phyloP scores from a whole-genome alignment of 2,329 filamentous ascomycete species.

The Colletotrichum ledebouriae region DNA sequence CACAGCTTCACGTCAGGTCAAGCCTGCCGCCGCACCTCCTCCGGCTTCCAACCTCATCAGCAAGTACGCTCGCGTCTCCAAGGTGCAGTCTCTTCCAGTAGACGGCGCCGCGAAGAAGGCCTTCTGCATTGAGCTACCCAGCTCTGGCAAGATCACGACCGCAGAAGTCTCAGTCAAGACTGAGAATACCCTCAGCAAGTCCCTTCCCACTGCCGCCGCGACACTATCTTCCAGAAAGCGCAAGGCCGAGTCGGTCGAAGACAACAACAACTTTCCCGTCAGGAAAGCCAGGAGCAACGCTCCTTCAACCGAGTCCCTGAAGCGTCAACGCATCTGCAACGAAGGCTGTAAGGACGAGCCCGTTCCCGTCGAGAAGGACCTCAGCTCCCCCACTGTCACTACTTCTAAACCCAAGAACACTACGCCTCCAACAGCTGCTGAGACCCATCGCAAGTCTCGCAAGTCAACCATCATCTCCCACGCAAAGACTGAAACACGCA shows the following conservation, averaged over 20 bases:
- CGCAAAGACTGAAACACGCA: slow-evolving; percentile 48
- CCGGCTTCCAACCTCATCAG: slow-evolving; percentile 36
- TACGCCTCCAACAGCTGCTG: background rate
- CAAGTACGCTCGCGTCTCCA: slow-evolving; percentile 43
- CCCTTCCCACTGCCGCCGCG: slow-evolving; percentile 10
- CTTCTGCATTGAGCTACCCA: slow-evolving; percentile 36
- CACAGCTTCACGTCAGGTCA: slow-evolving; percentile 40
- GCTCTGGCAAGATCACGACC: slow-evolving; percentile 25
- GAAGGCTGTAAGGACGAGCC: slow-evolving; percentile 37
- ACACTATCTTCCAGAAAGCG: slow-evolving; percentile 38
- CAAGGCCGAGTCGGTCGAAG: slow-evolving; percentile 34
- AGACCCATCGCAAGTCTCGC: slow-evolving; percentile 46
- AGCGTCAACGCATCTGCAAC: slow-evolving; percentile 39
- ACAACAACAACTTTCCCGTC: slow-evolving; percentile 17
- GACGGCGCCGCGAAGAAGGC: slow-evolving; percentile 38
- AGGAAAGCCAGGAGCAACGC: slow-evolving; percentile 7
- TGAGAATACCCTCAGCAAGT: slow-evolving; percentile 27
- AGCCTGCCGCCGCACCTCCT: slow-evolving; percentile 32
- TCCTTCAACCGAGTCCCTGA: slow-evolving; percentile 19
- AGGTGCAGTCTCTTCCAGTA: slow-evolving; percentile 19
- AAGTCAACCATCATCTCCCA: slow-evolving; percentile 48
- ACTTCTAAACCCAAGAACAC: slow-evolving; percentile 25
- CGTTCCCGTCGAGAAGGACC: slow-evolving; percentile 38
- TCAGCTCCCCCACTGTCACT: slow-evolving; percentile 9
- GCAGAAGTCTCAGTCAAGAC: slow-evolving; percentile 26